A percentile compares a stretch with the other conserved stretches of the same genome.
phyloP scores from a whole-genome alignment of 1,284 basidiomycete genomes.

The Porodaedalea pini region DNA sequence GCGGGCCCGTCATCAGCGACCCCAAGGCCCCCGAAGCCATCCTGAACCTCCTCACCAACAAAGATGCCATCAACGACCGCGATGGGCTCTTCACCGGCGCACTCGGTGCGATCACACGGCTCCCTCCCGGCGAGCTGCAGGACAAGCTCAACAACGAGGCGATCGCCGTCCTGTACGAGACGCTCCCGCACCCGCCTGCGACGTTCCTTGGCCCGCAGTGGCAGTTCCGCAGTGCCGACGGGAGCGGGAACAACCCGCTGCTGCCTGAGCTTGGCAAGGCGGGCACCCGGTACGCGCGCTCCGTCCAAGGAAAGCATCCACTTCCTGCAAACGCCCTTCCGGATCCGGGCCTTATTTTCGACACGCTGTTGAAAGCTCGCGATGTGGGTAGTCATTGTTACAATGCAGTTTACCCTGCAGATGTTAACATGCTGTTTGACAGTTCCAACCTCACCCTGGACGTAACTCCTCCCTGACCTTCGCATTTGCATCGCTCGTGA shows the following conservation, averaged over 20 bases:
- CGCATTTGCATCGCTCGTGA: slow-evolving; percentile 45
- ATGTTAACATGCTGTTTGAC: neutral
- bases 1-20: slow-evolving; percentile 18
- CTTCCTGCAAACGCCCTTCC: slow-evolving; percentile 38
- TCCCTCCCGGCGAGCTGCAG: slow-evolving; percentile 28
- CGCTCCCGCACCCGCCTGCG: slow-evolving; percentile 47
- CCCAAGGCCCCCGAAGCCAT: slow-evolving; percentile 14
- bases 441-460: slow-evolving; percentile 36
- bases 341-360: slow-evolving; percentile 48
- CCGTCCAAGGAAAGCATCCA: slow-evolving; percentile 35
- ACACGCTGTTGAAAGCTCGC: slow-evolving; percentile 41
- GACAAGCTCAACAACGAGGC: slow-evolving; percentile 24
- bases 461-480: slow-evolving; percentile 50
- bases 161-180: slow-evolving; percentile 39
- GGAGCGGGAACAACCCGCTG: slow-evolving; percentile 39
- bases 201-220: slow-evolving; percentile 37
- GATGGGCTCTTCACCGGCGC: slow-evolving; percentile 33
- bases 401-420: slow-evolving; percentile 1
- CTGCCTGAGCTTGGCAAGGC: slow-evolving; percentile 42
- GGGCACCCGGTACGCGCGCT: slow-evolving; percentile 43
- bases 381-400: slow-evolving; percentile 26
- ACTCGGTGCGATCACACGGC: slow-evolving; percentile 32
- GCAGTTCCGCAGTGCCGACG: slow-evolving; percentile 39
- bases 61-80: slow-evolving; percentile 37
- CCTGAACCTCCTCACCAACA: slow-evolving; percentile 29